Base-by-base conservation (phyloP, 1,284 basidiomycete genomes). In the Ustilago sp. region DNA sequence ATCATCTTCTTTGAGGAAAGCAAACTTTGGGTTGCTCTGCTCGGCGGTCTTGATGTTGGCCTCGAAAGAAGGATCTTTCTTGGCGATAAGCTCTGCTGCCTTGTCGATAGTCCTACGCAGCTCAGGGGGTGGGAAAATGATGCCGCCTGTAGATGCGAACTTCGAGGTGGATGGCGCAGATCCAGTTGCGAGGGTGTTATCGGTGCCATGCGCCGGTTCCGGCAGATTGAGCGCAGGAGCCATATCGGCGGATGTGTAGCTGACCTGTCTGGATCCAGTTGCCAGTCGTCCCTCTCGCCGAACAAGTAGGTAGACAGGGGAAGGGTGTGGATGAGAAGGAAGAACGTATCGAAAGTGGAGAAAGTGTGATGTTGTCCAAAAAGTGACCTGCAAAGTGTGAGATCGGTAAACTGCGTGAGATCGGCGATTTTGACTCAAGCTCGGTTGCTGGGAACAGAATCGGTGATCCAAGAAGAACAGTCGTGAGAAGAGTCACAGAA, bases 71-170 rank as follows among this genome's bases (percentile, higher is more conserved):
- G 77, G 67, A 50, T 84, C 83, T 45, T 81, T 80, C 45, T 81
- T 79, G 23, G 95, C 94, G 72, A 99, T 93, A 74, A 94, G 95
- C n/a, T 90, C 87, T 13, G 97, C 95, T 7, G 97, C 99, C 85
- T 95, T 92, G 89, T 99, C 97, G 80, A 99, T 95, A 69, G 98
- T 94, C 72, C 92, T 93, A 94, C 85, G 83, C 69, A 88, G 83
- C 53, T 86, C 87, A 28, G 87, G 87, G 13, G 87, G 87, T 19
- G 87, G 87, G 51, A 80, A 82, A 63, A 87, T 87, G 66, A 87
- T 54, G 55, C 83, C 84, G 38, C 77, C 67, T 5, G 79, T 70
- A 12, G 77, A 66, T 4, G 68, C 61, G 54, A 83, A 84, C 48
- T 76, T 76, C 39, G 71, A 75, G 36, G 41, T 58, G 17, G 74